Conservation (phyloP, 495 filamentous ascomycete species). For the Penicillium turbatum region DNA sequence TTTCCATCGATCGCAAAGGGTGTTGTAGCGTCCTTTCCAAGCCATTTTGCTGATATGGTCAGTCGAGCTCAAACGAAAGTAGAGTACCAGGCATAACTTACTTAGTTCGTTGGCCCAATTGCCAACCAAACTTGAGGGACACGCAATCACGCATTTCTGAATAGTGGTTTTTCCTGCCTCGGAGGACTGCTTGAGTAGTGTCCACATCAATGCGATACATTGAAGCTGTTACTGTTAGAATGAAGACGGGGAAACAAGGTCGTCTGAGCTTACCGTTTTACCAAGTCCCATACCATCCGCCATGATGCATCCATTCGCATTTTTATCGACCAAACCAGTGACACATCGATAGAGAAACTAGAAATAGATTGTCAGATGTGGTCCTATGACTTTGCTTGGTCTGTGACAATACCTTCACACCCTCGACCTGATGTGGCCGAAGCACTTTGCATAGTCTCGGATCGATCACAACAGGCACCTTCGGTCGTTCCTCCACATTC, state of each 20-base stretch:
- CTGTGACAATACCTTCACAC: conserved; percentile 63
- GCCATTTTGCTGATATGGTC: conserved; percentile 60
- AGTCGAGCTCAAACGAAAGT: not conserved
- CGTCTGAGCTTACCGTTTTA: conserved; percentile 65
- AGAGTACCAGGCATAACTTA: not conserved
- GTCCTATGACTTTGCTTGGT: not conserved
- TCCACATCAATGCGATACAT: conserved; percentile 88
- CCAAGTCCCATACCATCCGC: conserved; percentile 98
- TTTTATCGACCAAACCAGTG: conserved; percentile 88
- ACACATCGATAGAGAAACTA: conserved; percentile 89
- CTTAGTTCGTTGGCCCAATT: conserved; percentile 95
- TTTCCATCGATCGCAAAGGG: conserved; percentile 98
- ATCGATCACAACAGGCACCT: conserved; percentile 96
- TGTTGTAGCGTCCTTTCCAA: conserved; percentile 82
- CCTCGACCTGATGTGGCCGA: conserved; percentile 95
- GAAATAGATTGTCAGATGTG: conserved; percentile 1
- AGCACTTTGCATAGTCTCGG: conserved; percentile 86
- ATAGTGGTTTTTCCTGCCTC: conserved; percentile 91
- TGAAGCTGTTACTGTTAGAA: conserved; percentile 54
- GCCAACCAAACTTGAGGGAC: conserved; percentile 89
- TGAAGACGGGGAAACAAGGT: not conserved
- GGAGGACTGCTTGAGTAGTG: conserved; percentile 88
- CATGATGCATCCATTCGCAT: conserved; percentile 98
- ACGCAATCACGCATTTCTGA: conserved; percentile 98
- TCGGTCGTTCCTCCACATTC: conserved; percentile 70